Conservation (phyloP, 192 early-diverging fungal genomes). For the Backusella macrospora region DNA sequence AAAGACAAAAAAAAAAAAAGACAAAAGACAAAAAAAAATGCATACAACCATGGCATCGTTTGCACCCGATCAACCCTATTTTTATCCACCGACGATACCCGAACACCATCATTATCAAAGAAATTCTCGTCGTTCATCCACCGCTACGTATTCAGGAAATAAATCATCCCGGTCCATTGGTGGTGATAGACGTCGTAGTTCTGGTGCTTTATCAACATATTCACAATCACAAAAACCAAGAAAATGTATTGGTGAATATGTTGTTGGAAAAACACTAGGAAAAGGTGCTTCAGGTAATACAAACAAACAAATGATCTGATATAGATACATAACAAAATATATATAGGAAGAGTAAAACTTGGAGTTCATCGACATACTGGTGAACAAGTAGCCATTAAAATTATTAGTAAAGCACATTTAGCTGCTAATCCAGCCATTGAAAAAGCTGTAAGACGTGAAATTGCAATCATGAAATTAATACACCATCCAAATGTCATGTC, state of each 20-base stretch:
- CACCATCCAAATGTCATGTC: conserved; percentile 56
- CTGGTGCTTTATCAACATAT: conserved; percentile 33
- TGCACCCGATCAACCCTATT: conserved; percentile 5
- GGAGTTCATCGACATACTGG: conserved; percentile 49
- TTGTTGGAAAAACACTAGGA: conserved; percentile 54
- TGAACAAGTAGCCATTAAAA: conserved; percentile 57
- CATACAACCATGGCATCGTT: conserved; percentile 20
- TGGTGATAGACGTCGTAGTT: conserved; percentile 31
- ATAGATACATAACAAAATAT: conserved; percentile 1
- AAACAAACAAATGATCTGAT: conserved; percentile 11
- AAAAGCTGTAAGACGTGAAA: conserved; percentile 56
- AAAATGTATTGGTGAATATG: conserved; percentile 50
- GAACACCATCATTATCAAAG: neutral
- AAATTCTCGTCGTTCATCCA: conserved; percentile 23
- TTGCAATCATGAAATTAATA: conserved; percentile 58
- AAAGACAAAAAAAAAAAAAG: neutral
- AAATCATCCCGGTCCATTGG: conserved; percentile 25
- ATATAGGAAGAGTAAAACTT: conserved; percentile 52
- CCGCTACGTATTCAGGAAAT: conserved; percentile 16
- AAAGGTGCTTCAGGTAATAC: conserved; percentile 56
- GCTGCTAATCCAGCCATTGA: conserved; percentile 52
- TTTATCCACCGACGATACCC: conserved; percentile 9
- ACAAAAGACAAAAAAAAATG: conserved; percentile 12
- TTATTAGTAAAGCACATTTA: conserved; percentile 52
- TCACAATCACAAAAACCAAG: conserved; percentile 28